A percentile compares a stretch with the other conserved stretches of the same genome.
These are phyloP conservation scores for Geotrichum candidum DNA, from an alignment of 1,139 yeast species.

Conservation along the genomic window DNA sequence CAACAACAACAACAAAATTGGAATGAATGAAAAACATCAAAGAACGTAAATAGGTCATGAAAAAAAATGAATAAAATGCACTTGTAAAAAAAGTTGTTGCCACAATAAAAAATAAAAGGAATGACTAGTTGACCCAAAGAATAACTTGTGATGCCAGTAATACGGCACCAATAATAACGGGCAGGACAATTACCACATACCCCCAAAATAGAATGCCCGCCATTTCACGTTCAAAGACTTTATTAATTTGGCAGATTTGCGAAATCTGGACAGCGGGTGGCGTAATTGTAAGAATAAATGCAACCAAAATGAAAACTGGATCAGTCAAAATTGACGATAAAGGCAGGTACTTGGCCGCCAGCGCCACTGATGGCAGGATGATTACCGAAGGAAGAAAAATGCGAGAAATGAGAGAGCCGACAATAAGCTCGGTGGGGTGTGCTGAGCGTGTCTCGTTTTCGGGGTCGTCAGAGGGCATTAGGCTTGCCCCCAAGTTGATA, in stretches of 20 bases:
- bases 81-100: background rate
- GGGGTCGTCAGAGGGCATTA: slow-evolving; percentile 32
- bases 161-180: slow-evolving; percentile 68
- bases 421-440: slow-evolving; percentile 22
- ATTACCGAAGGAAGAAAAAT: background rate
- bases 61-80: background rate
- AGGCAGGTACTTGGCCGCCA: slow-evolving; percentile 43
- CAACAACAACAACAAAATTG: too few relatives aligned
- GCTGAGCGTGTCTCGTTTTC: slow-evolving; percentile 19
- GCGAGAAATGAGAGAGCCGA: background rate
- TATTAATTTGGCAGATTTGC: slow-evolving; percentile 72
- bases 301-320: slow-evolving; percentile 71
- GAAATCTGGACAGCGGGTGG: slow-evolving; percentile 83
- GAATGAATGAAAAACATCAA: background rate
- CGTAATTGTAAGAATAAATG: slow-evolving; percentile 65
- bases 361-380: background rate
- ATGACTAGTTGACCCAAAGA: slow-evolving; percentile 39
- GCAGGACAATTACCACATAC: slow-evolving; percentile 66
- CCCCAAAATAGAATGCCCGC: slow-evolving; percentile 82
- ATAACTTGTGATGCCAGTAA: slow-evolving; percentile 64
- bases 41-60: background rate
- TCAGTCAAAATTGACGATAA: slow-evolving; percentile 59
- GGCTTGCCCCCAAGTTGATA: slow-evolving; percentile 53
- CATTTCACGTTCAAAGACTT: slow-evolving; percentile 73
- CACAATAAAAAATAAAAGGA: slow-evolving; percentile 16